Conservation (phyloP, 371 early-diverging fungal genomes). For the Enteropsectra breve region DNA sequence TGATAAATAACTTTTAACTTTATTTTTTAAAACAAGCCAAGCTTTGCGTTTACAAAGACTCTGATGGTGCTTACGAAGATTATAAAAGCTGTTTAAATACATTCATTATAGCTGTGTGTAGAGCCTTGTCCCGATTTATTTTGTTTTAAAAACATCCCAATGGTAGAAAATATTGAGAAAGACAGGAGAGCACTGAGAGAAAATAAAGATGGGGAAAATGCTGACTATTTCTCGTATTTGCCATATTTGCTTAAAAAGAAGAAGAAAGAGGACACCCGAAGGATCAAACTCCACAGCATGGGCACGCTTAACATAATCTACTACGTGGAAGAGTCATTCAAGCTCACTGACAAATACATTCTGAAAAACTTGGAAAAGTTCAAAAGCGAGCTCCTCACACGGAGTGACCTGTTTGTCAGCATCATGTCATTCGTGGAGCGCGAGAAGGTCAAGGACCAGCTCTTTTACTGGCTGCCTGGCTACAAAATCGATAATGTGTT, state of each 20-base stretch:
- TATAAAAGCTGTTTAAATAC: too few species aligned
- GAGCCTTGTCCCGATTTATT: too few species aligned
- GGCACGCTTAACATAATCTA: slow-evolving; percentile 25
- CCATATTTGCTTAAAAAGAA: slow-evolving; percentile 1
- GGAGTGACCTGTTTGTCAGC: slow-evolving; percentile 33
- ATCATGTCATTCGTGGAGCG: slow-evolving; percentile 21
- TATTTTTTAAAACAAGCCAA: too few species aligned
- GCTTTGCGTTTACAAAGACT: too few species aligned
- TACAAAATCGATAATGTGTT: slow-evolving; percentile 27
- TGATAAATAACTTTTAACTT: too few species aligned
- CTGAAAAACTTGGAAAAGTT: slow-evolving; percentile 32
- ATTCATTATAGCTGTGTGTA: too few species aligned
- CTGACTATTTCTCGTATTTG: background rate
- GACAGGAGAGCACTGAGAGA: slow-evolving; percentile 11
- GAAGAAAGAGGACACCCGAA: slow-evolving; percentile 5
- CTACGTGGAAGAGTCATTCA: slow-evolving; percentile 27
- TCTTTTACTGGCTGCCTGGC: slow-evolving; percentile 47
- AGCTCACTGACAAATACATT: slow-evolving; percentile 20
- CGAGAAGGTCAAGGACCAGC: slow-evolving; percentile 26
- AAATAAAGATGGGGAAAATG: background rate
- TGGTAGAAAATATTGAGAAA: slow-evolving; percentile 18
- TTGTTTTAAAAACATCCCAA: slow-evolving; percentile 7
- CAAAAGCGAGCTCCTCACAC: slow-evolving; percentile 14
- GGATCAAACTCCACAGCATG: slow-evolving; percentile 17
- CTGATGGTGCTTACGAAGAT: too few species aligned